Base-by-base conservation (phyloP, 441 rosid species). In the Gossypium gossypioides region DNA sequence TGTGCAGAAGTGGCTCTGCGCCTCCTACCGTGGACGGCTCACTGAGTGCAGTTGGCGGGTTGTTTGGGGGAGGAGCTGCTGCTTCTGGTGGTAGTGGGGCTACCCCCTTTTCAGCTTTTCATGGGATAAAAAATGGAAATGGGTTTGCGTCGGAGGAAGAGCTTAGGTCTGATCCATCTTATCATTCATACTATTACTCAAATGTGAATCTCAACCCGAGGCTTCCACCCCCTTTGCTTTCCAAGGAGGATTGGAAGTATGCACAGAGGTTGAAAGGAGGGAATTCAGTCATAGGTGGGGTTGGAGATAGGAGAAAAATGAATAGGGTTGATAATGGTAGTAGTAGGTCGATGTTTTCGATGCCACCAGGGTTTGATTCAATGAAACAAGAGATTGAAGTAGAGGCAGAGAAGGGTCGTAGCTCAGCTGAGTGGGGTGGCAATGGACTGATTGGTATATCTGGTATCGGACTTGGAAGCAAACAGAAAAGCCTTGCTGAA, bases 161-260 rank as follows among this genome's bases (percentile, higher is more conserved):
- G 79, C 78, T 88, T 50, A 88, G 99, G 93, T 89, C 93, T 75
- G 92, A 95, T 86, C 99, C 98, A 13, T 88, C 83, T 48, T 95
- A 95, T 77, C 75, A 79, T 59, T 78, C 89, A 0, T 92, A 92
- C 73, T 95, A 95, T 77, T 88, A 89, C 84, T 85, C 93, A 1
- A 86, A 92, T 79, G 91, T 87, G 78, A 95, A 92, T 77, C 72
- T 92, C 80, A 95, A 95, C 75, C 99, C 99, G 9, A 89, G 99
- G 83, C 84, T 95, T 29, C 98, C 99, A 1, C 98, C 96, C 50
- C 99, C 99, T 72, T 58, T 58, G 37, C 63, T 58, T 27, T 58
- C 63, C 37, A 58, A 58, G 63, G 63, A 58, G 40, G 63, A 92
- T 79, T 84, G 93, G 93, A 88, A 88, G 80, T 85, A 80, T 79